phyloP scores from a whole-genome alignment of 768 basidiomycete genomes.

The Rhizopogon vinicolor region DNA sequence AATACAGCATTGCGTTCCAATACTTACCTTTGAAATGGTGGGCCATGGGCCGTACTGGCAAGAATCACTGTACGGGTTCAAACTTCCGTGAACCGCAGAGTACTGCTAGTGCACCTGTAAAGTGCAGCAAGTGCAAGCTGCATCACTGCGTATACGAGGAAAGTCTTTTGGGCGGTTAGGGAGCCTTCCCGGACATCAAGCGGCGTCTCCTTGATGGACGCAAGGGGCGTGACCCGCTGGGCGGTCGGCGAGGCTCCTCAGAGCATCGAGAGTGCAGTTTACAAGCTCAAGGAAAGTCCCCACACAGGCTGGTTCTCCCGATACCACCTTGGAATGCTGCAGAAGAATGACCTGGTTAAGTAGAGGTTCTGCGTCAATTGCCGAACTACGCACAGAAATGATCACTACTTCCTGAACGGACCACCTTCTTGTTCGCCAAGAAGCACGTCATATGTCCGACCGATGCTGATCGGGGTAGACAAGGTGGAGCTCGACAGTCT shows the following conservation, averaged over 20 bases:
- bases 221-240: conserved; percentile 47
- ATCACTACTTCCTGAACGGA: conserved; percentile 61
- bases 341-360: neutral
- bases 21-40: too few species aligned
- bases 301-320: conserved; percentile 77
- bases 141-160: conserved; percentile 66
- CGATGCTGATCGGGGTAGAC: conserved; percentile 60
- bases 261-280: conserved; percentile 69
- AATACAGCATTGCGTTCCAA: too few species aligned
- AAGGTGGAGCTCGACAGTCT: conserved; percentile 66
- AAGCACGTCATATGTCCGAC: conserved; percentile 67
- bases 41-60: too few species aligned
- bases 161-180: conserved; percentile 49
- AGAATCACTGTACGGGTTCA: too few species aligned
- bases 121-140: conserved; percentile 46
- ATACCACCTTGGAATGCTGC: conserved; percentile 81
- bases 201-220: conserved; percentile 26
- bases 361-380: too few species aligned
- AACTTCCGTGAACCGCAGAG: too few species aligned
- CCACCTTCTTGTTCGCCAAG: conserved; percentile 64
- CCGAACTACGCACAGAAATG: conserved; percentile 47
- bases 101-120: too few species aligned
- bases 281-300: conserved; percentile 87
- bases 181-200: conserved; percentile 52
- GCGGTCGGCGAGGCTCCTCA: conserved; percentile 68